Evolutionary conservation across 305 asterid species (phyloP), one percentile per base, ranked within the genome.

Genomic region (Solanum hybrid): DNA sequence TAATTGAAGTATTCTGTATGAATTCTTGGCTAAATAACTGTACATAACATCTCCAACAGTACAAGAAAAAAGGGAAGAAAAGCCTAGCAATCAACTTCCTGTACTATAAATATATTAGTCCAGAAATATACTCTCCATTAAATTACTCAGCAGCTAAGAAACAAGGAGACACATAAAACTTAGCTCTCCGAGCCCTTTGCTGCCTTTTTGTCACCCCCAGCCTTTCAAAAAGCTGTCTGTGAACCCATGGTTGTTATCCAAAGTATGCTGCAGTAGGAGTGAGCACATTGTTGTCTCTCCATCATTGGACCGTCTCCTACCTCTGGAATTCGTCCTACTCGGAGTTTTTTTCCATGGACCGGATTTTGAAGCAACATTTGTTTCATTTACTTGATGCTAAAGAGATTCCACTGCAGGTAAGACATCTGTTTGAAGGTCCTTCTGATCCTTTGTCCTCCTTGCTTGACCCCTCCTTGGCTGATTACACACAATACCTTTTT

Each of bases 101-200:
- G 72, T 27, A 81, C 22, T 32, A 42, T 11, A n/a, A 81, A 27
- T 29, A 27, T 26, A 80, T 81, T 35, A 46, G 17, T 46, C 73
- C 17, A 51, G 26, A 51, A 84, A n/a, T 6, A 31, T 46, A 82
- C 24, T 82, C 46, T 31, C 75, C 31, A 3, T 31, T 84, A 46
- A 31, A 84, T 31, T 85, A 56, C 11, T 56, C 76, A 75, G 79
- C 32, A 85, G 76, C 82, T 36, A 42, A 90, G 26, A 77, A 31
- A 51, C 46, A 56, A 38, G 60, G 79, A 79, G 72, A 35, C 42
- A 85, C 11, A 31, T 31, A 7, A 32, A 38, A 40, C 60, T 81
- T 73, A 85, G 81, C 93, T 14, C 89, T 88, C 66, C 89, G 90
- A 56, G 85, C 88, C 77, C 79, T 87, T 88, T 91, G 90, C 42